Evolutionary conservation across 768 basidiomycete species (phyloP), one percentile per base, ranked within the genome.

Genomic region (Tulasnella sp.): DNA sequence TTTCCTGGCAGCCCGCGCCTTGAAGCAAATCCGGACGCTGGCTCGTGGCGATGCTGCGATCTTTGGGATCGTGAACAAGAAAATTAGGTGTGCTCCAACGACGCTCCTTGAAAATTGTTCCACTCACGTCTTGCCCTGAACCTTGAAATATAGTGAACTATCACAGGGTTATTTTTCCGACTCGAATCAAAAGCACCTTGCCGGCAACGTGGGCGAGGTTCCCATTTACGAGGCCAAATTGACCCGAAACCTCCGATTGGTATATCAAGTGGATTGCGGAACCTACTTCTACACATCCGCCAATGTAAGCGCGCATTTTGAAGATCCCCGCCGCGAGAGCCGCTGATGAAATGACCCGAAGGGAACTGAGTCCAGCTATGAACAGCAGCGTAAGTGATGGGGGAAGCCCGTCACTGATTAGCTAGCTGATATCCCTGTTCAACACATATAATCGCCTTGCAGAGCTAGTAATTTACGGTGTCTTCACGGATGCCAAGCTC

Each of bases 201-300:
- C 73, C 23, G 75, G 76, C 0, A 52, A 67, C 0, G 70, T 72
- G 11, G 68, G 69, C 13, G 76, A 77, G 0, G 68, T 86, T 2
- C 82, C 84, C 0, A 76, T 86, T 9, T 86, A 76, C 53, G 83
- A 85, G 66, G 85, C 85, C 0, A 85, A 84, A 67, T 80, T 85
- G 76, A 78, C 78, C 9, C 65, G 72, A 0, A 78, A 82, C 62
- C 66, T 74, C 23, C 70, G 79, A 11, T 68, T 83, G 23, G 73
- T 83, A 1, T 63, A 63, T 52, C 62, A 56, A n/a, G 42, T 62
- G 23, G 61, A 62, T 15, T 49, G 62, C 19, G 42, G 32, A 13
- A 24, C 48, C n/a, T 19, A 30, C 9, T 17, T 48, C 10, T 24
- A 13, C 8, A 43, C 8, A 47, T n/a, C 15, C 21, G 51, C 5